Evolutionary conservation across 179 eudicot genomes (phyloP).

Genomic region (Silene vulgaris): DNA sequence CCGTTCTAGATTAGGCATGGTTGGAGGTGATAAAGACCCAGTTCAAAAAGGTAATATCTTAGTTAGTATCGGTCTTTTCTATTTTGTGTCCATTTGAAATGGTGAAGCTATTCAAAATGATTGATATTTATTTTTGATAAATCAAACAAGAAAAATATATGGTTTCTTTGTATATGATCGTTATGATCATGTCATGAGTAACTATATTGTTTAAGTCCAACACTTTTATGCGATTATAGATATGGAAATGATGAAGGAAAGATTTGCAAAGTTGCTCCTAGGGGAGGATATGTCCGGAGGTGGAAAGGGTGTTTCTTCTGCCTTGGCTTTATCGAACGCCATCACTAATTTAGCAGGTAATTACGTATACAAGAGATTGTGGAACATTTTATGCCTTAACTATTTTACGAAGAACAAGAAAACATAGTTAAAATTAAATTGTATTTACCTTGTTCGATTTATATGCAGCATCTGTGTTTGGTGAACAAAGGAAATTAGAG

Average conservation of each 20-base stretch:
- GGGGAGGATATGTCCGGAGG: constrained; percentile 81
- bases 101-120: too few species aligned
- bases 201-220: background rate
- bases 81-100: background rate
- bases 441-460: background rate
- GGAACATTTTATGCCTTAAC: background rate
- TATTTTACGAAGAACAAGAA: background rate
- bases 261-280: constrained; percentile 59
- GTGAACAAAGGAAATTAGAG: constrained; percentile 62
- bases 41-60: constrained; percentile 30
- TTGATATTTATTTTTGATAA: too few species aligned
- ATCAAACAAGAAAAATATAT: too few species aligned
- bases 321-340: constrained; percentile 68
- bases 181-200: background rate
- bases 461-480: constrained; percentile 67
- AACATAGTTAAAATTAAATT: background rate
- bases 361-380: background rate
- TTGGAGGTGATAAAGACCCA: constrained; percentile 20
- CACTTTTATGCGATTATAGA: constrained; percentile 24
- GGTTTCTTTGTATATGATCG: background rate
- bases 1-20: constrained; percentile 23
- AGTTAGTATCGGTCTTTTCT: background rate
- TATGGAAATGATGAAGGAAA: constrained; percentile 65
- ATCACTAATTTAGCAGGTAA: constrained; percentile 67
- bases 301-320: constrained; percentile 70